Base-by-base conservation (phyloP, 495 filamentous ascomycete genomes). In the Glonium stellatum region DNA sequence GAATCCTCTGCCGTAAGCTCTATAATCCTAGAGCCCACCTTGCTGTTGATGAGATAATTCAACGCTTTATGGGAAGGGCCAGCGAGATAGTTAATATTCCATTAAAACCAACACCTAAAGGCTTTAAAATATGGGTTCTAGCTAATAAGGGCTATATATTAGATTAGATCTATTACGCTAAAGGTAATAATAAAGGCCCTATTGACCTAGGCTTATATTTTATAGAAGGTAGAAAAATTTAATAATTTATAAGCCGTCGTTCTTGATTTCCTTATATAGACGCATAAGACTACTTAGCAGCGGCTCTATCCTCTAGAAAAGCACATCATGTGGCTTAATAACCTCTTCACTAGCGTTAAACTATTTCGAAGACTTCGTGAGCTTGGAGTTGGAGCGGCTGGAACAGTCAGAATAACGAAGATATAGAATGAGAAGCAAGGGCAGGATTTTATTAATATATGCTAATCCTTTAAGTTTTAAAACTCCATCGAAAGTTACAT, bases 21-120 rank as follows among this genome's bases (percentile, higher is more conserved):
- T 58, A 25, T 12, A 25, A 50, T n/a, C 41, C 55, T 34, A 22
- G 39, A 1, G 25, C 55, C 22, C 55, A 58, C 55, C 41, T 58
- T n/a, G 42, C 55, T 50, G 42, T 58, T 8, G 55, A 58, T 23
- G 55, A 58, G 21, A 13, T 10, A 21, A 57, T 57, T n/a, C 12
- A 18, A 4, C 27, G 39, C n/a, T 57, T 57, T 44, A 49, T 9
- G 22, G 55, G 55, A 50, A 22, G 41, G 27, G 23, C 55, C 12
- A 48, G 42, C 22, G 19, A 49, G n/a, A 58, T 15, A 13, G 55
- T 58, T 13, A 58, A 58, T 15, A 58, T 58, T 15, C 39, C 19
- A 22, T 22, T 13, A 5, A 58, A 58, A 35, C 55, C 55, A 11
- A 58, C 36, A 51, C 55, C 36, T 21, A 21, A 58, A 34, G 55